These are phyloP conservation scores for Aurifilum marmelostoma DNA, from an alignment of 2,329 filamentous ascomycete species.

Conservation along the genomic window DNA sequence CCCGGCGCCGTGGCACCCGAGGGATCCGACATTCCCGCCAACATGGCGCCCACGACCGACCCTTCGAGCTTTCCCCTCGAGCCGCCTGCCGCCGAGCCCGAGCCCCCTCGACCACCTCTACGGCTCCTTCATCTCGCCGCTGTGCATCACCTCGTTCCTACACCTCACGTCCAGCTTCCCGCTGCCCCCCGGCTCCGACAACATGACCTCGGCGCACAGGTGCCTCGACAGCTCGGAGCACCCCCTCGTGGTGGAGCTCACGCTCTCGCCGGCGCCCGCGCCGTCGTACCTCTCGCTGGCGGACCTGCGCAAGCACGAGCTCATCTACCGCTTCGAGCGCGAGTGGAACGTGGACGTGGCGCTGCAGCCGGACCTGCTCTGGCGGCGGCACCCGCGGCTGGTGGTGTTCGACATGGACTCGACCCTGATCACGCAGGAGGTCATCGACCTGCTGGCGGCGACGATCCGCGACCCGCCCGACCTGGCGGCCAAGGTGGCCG, in stretches of 20 bases:
- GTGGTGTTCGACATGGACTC: constrained; percentile 99
- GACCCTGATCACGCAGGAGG: constrained; percentile 95
- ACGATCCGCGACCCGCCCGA: constrained; percentile 70
- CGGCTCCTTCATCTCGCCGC: constrained; percentile 66
- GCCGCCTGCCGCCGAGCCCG: constrained; percentile 57
- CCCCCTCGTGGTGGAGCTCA: constrained; percentile 68
- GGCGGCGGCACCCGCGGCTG: constrained; percentile 78
- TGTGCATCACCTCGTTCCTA: constrained; percentile 68
- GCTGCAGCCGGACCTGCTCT: constrained; percentile 73
- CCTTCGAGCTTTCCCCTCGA: constrained; percentile 64
- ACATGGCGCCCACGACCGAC: constrained; percentile 63
- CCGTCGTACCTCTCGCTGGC: constrained; percentile 66
- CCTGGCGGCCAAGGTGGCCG: constrained; percentile 78
- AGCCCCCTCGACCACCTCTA: constrained; percentile 68
- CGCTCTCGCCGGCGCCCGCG: constrained; percentile 62
- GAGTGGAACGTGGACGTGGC: constrained; percentile 89
- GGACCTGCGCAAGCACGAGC: constrained; percentile 78
- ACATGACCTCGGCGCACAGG: constrained; percentile 64
- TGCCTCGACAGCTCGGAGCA: constrained; percentile 64
- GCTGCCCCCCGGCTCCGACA: constrained; percentile 52
- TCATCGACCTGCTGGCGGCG: constrained; percentile 92
- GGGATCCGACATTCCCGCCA: constrained; percentile 49
- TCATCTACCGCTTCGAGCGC: constrained; percentile 80
- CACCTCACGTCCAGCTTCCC: constrained; percentile 68
- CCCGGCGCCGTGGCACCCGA: constrained; percentile 37